Evolutionary conservation across 2,329 filamentous ascomycete species (phyloP).

Genomic region (Cercospora beticola): DNA sequence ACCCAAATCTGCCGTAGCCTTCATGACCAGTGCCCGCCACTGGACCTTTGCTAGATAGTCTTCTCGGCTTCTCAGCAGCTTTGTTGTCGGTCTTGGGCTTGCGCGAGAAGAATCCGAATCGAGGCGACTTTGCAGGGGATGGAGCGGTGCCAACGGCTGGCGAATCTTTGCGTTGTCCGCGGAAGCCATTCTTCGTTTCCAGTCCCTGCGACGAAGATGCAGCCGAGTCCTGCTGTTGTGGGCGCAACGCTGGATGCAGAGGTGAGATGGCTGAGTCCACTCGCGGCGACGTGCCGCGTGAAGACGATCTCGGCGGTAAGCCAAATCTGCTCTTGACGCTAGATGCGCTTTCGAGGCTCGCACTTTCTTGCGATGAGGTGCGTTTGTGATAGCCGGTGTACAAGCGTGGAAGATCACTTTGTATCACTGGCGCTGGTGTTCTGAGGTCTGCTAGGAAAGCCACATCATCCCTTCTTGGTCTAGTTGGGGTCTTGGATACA

Average conservation of each 20-base stretch:
- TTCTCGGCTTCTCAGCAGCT: slow-evolving; percentile 58
- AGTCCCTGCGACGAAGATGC: slow-evolving; percentile 16
- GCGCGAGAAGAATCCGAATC: slow-evolving; percentile 77
- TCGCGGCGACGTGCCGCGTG: slow-evolving; percentile 34
- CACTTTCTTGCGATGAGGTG: slow-evolving; percentile 50
- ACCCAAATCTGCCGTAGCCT: slow-evolving; percentile 69
- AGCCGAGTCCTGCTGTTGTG: slow-evolving; percentile 23
- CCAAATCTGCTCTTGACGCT: slow-evolving; percentile 42
- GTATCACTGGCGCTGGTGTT: slow-evolving; percentile 54
- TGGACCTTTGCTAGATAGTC: slow-evolving; percentile 69
- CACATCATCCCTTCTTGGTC: slow-evolving; percentile 50
- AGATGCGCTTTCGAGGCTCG: slow-evolving; percentile 38
- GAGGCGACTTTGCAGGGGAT: slow-evolving; percentile 58
- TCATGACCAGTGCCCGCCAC: slow-evolving; percentile 93
- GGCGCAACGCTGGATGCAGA: slow-evolving; percentile 26
- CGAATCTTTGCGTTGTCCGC: slow-evolving; percentile 35
- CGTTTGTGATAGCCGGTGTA: slow-evolving; percentile 52
- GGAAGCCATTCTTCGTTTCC: background rate
- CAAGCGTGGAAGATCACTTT: slow-evolving; percentile 55
- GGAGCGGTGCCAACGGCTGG: slow-evolving; percentile 54
- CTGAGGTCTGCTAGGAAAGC: slow-evolving; percentile 45
- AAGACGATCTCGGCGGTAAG: slow-evolving; percentile 36
- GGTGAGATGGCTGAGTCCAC: slow-evolving; percentile 38
- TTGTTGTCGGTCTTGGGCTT: slow-evolving; percentile 62
- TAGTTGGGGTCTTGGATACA: slow-evolving; percentile 41